These are phyloP conservation scores for Colletotrichum sp. DNA, from an alignment of 2,329 filamentous ascomycete species.

Conservation along the genomic window DNA sequence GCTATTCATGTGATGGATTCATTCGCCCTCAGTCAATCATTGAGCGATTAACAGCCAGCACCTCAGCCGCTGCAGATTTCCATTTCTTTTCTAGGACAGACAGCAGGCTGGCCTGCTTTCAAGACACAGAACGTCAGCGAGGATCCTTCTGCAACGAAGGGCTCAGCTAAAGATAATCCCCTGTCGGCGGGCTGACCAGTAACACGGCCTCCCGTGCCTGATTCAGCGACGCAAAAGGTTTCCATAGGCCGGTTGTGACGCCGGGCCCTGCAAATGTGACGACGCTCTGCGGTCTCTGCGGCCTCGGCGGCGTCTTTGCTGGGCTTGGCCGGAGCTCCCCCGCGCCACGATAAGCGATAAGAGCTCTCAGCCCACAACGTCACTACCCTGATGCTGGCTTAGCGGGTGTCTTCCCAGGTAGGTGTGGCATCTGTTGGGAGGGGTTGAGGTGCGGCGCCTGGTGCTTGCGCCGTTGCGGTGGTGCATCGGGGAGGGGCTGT, in stretches of 20 bases:
- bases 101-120: not conserved
- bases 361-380: conserved; percentile 18
- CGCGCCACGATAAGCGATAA: conserved; percentile 21
- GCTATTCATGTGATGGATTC: not conserved
- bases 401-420: not conserved
- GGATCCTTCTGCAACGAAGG: conserved; percentile 4
- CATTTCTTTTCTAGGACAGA: not conserved
- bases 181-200: conserved; percentile 8
- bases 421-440: conserved; percentile 4
- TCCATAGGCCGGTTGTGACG: not conserved
- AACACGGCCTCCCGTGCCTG: not conserved
- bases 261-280: conserved; percentile 2
- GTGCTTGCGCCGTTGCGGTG: not conserved
- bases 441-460: not conserved
- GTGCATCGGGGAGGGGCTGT: not conserved
- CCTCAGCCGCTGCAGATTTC: not conserved
- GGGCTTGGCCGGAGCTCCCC: conserved; percentile 18
- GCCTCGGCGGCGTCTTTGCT: not conserved
- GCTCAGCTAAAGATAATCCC: not conserved
- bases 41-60: conserved; percentile 10
- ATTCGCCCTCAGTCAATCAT: not conserved
- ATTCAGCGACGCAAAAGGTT: conserved; percentile 8
- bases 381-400: not conserved
- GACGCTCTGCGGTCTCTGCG: not conserved
- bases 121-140: not conserved